Conservation (phyloP, 306 rosid species). For the Mimosa bimucronata region DNA sequence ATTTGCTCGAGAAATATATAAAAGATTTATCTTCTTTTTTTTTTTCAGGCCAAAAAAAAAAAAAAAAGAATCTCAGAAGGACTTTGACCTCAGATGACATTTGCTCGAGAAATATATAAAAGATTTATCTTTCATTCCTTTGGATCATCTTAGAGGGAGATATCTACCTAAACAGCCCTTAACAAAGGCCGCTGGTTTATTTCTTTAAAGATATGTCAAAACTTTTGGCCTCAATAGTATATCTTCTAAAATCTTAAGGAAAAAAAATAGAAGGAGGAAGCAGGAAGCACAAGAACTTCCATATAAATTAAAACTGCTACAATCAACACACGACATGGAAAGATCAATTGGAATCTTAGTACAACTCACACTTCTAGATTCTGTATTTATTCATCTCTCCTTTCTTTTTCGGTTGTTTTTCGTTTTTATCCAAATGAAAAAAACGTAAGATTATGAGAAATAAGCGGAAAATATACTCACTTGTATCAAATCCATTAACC, state of each 20-base stretch:
- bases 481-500: conserved; percentile 67
- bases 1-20: neutral
- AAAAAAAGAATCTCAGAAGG: neutral
- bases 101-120: neutral
- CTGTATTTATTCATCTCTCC: conserved; percentile 11
- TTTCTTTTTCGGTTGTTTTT: conserved; percentile 4
- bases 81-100: neutral
- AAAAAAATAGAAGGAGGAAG: conserved; percentile 9
- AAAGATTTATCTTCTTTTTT: no score
- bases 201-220: neutral
- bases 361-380: neutral
- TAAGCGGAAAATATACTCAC: conserved; percentile 57
- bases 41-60: no score
- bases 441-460: conserved; percentile 9
- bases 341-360: neutral
- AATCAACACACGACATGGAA: neutral
- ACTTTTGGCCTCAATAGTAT: neutral
- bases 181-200: conserved; percentile 4
- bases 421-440: neutral
- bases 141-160: no score
- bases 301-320: neutral
- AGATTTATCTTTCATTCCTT: no score
- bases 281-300: conserved; percentile 9
- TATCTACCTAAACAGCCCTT: neutral
- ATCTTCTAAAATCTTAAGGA: neutral